Evolutionary conservation across 1,139 yeast species (phyloP).

Genomic region (Geotrichum carabidarum): DNA sequence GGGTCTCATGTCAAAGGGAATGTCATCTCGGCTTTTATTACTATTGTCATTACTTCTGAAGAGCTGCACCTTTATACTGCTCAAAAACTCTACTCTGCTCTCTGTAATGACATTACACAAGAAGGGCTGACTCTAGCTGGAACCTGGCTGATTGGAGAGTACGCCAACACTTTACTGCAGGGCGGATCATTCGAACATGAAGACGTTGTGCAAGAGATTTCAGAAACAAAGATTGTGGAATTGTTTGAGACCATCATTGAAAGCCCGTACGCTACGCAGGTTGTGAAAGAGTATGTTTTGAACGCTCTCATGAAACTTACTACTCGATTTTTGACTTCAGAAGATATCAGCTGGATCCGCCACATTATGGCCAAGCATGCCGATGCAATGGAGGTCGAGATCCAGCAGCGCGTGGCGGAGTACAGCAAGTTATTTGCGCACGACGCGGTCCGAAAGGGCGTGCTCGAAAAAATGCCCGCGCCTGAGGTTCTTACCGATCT

Average conservation of each 20-base stretch:
- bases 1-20: slow-evolving; percentile 71
- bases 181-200: slow-evolving; percentile 43
- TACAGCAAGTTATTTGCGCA: slow-evolving; percentile 63
- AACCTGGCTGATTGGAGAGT: slow-evolving; percentile 89
- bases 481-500: slow-evolving; percentile 64
- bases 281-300: slow-evolving; percentile 57
- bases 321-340: slow-evolving; percentile 49
- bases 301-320: slow-evolving; percentile 77
- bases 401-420: slow-evolving; percentile 84
- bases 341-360: slow-evolving; percentile 53
- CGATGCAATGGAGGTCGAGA: slow-evolving; percentile 63
- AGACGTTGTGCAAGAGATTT: slow-evolving; percentile 35
- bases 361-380: slow-evolving; percentile 53
- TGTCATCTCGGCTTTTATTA: slow-evolving; percentile 69
- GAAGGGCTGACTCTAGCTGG: slow-evolving; percentile 69
- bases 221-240: slow-evolving; percentile 35
- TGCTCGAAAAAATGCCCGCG: slow-evolving; percentile 85
- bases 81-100: slow-evolving; percentile 50
- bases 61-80: slow-evolving; percentile 57
- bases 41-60: slow-evolving; percentile 58
- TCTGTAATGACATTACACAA: slow-evolving; percentile 52
- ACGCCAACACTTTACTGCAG: slow-evolving; percentile 61
- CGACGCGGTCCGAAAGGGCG: slow-evolving; percentile 60
- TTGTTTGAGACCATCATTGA: slow-evolving; percentile 40
- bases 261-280: slow-evolving; percentile 44